These are phyloP conservation scores for Coniochaeta sp. DNA, from an alignment of 2,329 filamentous ascomycete species.

Conservation along the genomic window DNA sequence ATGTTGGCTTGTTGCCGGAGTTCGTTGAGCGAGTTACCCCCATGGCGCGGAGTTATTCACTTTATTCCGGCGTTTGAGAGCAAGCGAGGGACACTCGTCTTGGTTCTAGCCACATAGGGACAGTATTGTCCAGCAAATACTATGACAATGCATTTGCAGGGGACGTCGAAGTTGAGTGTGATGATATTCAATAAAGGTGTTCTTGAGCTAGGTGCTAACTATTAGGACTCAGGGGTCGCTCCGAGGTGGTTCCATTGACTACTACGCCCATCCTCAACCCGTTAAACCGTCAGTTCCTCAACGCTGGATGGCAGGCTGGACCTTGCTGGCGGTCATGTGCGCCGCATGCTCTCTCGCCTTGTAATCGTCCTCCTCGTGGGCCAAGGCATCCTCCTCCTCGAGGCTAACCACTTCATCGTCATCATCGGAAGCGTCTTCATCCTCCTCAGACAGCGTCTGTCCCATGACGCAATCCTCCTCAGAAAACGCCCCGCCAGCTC, in stretches of 20 bases:
- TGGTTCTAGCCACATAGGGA: no score
- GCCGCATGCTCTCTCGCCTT: neutral
- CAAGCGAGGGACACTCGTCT: no score
- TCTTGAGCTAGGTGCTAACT: neutral
- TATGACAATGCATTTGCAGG: no score
- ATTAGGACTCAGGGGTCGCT: neutral
- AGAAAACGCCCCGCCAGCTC: slow-evolving; percentile 14
- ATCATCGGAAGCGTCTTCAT: slow-evolving; percentile 1
- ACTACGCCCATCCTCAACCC: neutral
- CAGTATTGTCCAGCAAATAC: no score
- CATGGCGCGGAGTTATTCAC: no score
- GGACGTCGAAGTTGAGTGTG: no score
- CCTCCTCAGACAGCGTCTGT: slow-evolving; percentile 12
- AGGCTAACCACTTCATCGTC: slow-evolving; percentile 6
- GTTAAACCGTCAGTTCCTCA: no score
- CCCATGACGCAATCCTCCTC: slow-evolving; percentile 21
- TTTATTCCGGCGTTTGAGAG: no score
- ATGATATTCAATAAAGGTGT: neutral
- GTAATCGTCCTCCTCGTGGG: neutral
- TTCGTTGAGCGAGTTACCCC: no score
- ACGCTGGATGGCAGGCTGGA: neutral
- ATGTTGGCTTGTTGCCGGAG: no score
- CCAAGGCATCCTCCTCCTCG: slow-evolving; percentile 3
- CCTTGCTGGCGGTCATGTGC: neutral
- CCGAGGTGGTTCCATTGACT: neutral